Conservation (phyloP, 192 early-diverging fungal species). For the Nowakowskiella sp. region DNA sequence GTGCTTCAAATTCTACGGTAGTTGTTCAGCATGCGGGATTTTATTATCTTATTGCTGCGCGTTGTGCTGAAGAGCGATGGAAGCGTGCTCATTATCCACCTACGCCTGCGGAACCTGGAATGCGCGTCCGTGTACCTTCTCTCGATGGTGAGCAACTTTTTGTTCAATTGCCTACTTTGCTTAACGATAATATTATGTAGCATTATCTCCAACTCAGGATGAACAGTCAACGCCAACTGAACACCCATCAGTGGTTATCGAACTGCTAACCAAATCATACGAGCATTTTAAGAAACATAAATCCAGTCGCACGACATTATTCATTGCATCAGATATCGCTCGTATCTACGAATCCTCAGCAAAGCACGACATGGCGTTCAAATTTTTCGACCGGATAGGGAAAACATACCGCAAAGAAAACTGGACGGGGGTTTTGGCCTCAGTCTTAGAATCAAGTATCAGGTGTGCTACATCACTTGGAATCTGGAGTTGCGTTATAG, state of each 20-base stretch:
- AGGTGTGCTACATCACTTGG: conserved; percentile 64
- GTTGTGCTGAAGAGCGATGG: conserved; percentile 63
- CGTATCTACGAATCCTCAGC: conserved; percentile 65
- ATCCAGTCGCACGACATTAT: conserved; percentile 70
- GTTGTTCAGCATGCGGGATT: conserved; percentile 81
- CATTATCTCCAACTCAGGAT: too few relatives aligned
- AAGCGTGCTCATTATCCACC: conserved; percentile 3
- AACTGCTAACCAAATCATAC: conserved; percentile 84
- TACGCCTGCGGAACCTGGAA: conserved; percentile 1
- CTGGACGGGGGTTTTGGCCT: conserved; percentile 64
- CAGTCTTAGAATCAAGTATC: conserved; percentile 55
- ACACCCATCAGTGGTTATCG: conserved; percentile 65
- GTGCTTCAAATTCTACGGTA: conserved; percentile 50
- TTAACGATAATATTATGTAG: too few relatives aligned
- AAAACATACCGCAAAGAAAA: conserved; percentile 84
- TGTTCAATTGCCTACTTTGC: too few relatives aligned
- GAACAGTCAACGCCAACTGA: too few relatives aligned
- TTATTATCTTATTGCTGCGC: conserved; percentile 71
- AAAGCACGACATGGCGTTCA: conserved; percentile 79
- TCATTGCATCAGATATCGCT: conserved; percentile 80
- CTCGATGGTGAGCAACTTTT: conserved; percentile 36
- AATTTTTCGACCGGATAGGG: conserved; percentile 81
- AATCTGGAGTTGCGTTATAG: conserved; percentile 50
- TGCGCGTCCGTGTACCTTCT: conserved; percentile 3
- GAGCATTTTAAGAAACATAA: conserved; percentile 75